These are phyloP conservation scores for Fusarium sororula DNA, from an alignment of 2,329 filamentous ascomycete genomes.

Conservation along the genomic window DNA sequence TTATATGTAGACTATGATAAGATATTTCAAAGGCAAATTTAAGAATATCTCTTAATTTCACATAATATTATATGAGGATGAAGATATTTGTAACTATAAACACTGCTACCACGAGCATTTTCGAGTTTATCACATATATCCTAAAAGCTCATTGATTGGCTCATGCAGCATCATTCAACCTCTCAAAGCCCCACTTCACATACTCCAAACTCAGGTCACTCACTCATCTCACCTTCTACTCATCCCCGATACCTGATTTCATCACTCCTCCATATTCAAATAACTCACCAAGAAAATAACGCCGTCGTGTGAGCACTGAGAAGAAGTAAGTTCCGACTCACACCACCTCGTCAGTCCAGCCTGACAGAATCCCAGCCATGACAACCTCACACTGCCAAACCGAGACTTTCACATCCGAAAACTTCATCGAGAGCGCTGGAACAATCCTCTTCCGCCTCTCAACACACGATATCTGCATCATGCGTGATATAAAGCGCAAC, in stretches of 20 bases:
- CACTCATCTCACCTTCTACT: not conserved
- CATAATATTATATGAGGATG: too few species aligned
- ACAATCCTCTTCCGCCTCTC: not conserved
- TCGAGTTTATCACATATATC: accelerated
- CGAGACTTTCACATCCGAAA: not conserved
- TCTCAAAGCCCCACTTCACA: not conserved
- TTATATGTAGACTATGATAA: too few species aligned
- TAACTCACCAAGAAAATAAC: not conserved
- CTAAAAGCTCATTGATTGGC: too few species aligned
- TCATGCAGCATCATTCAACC: too few species aligned
- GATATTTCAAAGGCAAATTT: too few species aligned
- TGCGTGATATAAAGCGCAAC: not conserved
- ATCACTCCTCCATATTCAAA: not conserved
- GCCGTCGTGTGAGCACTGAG: accelerated
- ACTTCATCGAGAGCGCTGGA: not conserved
- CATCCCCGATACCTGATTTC: not conserved
- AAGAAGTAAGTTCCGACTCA: not conserved
- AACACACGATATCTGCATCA: not conserved
- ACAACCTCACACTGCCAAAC: not conserved
- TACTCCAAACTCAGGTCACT: not conserved
- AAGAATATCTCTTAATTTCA: accelerated
- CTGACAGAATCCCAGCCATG: not conserved
- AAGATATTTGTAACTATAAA: too few species aligned
- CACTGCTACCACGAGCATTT: too few species aligned
- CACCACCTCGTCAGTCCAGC: accelerated